Conservation (phyloP, 2,329 filamentous ascomycete genomes). For the Karstenula rhodostoma region DNA sequence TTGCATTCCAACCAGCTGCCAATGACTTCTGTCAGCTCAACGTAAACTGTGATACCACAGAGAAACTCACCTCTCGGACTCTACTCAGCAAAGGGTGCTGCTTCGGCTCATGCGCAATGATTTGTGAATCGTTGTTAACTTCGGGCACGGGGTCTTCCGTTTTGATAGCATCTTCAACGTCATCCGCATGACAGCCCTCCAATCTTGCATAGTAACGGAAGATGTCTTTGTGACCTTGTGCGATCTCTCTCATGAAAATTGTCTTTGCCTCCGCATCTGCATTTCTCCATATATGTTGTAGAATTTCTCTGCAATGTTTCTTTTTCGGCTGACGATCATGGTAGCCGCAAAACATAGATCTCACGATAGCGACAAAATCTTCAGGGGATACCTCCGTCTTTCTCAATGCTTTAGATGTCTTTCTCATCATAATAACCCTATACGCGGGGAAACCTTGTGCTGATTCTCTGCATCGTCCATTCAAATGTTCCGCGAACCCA, state of each 20-base stretch:
- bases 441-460: not conserved
- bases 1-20: conserved; percentile 1
- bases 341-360: conserved; percentile 4
- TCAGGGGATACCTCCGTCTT: not conserved
- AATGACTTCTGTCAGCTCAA: not conserved
- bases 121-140: not conserved
- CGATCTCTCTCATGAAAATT: not conserved
- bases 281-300: not conserved
- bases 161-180: conserved; percentile 2
- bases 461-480: not conserved
- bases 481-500: not conserved
- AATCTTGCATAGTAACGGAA: not conserved
- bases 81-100: not conserved
- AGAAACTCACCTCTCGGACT: not conserved
- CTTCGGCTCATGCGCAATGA: not conserved
- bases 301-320: not conserved
- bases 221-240: not conserved
- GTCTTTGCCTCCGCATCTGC: not conserved
- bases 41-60: not conserved
- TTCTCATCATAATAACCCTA: not conserved
- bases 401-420: not conserved
- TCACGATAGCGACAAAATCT: conserved; percentile 4
- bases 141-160: not conserved
- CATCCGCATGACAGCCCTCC: not conserved
- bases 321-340: not conserved